Base-by-base conservation (phyloP, 73 alveolate species). In the Breviolum minutum region DNA sequence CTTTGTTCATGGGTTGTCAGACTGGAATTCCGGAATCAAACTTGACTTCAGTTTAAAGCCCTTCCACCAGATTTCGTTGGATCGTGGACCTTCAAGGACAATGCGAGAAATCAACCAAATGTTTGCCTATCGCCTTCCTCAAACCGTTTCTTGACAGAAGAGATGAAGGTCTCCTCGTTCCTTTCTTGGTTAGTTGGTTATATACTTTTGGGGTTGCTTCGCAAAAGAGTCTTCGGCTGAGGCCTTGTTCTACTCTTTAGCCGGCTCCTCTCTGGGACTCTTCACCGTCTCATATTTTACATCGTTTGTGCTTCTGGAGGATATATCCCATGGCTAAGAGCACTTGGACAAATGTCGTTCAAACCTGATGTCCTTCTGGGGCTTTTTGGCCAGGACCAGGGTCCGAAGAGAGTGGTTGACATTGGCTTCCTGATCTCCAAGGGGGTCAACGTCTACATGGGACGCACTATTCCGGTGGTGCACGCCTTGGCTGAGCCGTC, bases 401-500 rank as follows among this genome's bases (percentile, higher is more conserved):
- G 96, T 3, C 96, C 96, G 30, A 90, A 90, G 66, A 17, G 96
- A 27, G 96, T 90, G 63, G 96, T 90, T 73, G 96, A 90, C 76
- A 90, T 90, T 27, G 96, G 96, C 87, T 90, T 90, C 87, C 87
- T 90, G 73, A 90, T 90, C 96, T 90, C 96, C 62, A 90, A 90
- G 63, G 96, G 96, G 7, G 96, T 90, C 87, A 90, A 90, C 22
- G 96, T 90, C 63, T 90, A 90, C 87, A 90, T 90, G 96, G 87
- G 96, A 30, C 87, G 96, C 32, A 69, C 96, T 24, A 90, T 90
- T 27, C 96, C 96, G 14, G 83, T 90, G 87, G 96, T 24, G 14
- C 73, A 27, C 4, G 94, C 32, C 95, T 30, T 22, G 27, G 87
- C 8, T 10, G 62, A 54, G 13, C 13, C 30, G 26, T n/a, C 26